Base-by-base conservation (phyloP, 2,329 filamentous ascomycete species). In the Chaetomium olivaceum region DNA sequence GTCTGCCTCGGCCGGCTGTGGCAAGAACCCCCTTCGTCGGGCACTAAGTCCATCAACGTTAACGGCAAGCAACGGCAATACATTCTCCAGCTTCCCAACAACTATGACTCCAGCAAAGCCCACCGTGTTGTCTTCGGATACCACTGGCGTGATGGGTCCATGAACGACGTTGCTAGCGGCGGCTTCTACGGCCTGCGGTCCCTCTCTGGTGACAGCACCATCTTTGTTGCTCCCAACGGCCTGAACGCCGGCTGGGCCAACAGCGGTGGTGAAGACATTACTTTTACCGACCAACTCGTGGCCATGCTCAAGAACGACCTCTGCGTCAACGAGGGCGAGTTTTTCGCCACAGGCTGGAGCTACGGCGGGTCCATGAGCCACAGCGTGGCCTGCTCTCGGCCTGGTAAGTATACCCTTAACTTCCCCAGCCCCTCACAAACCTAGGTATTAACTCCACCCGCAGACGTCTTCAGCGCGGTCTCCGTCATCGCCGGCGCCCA, bases 161-260 rank as follows among this genome's bases (percentile, higher is more conserved):
- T 78, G 72, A 69, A 74, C 60, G 72, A 78, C 62, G 74, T 81
- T 21, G 77, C 73, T 31, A 71, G 69, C 36, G 75, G 76, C 21
- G 63, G 51, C 11, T 80, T 77, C 72, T 82, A 81, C 68, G 79
- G 79, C 7, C 74, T 82, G 11, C 73, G 74, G 31, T 66, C 71
- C 5, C 73, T 78, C 19, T 62, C 64, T 0, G 75, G 77, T 46
- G 75, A 71, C 27, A 74, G 68, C 48, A 77, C 79, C 67, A 81
- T 82, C 71, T 80, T 82, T 66, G 75, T 82, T 7, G 77, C 78
- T 1, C 80, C 80, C n/a, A 74, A 82, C 58, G 80, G 80, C 16
- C 68, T 79, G n/a, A 76, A 78, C 65, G 70, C 70, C 29, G 80
- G 80, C n/a, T 82, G 80, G 79, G 79, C 73, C 61, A 82, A 82